Evolutionary conservation across 768 basidiomycete species (phyloP).

Genomic region (Daedaleopsis nitida): DNA sequence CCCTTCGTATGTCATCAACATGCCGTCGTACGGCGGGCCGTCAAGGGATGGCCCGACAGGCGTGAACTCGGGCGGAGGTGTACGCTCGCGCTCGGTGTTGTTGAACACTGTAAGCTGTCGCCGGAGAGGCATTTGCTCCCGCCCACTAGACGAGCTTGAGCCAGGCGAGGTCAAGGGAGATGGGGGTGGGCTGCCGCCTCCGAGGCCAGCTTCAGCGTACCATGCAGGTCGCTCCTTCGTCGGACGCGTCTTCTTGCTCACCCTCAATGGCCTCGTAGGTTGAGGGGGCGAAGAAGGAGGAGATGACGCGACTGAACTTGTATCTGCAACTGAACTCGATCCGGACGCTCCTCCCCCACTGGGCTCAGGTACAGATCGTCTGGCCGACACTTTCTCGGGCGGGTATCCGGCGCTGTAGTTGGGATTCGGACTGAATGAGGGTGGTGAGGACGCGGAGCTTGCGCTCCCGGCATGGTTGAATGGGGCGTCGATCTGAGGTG

Average conservation of each 20-base stretch:
- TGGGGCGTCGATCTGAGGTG: neutral
- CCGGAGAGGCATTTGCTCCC: neutral
- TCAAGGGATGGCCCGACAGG: conserved; percentile 38
- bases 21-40: conserved; percentile 39
- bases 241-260: conserved; percentile 34
- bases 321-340: neutral
- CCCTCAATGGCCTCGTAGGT: conserved; percentile 33
- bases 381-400: neutral
- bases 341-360: neutral
- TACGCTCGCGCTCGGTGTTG: conserved; percentile 9
- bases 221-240: conserved; percentile 31
- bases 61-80: conserved; percentile 44
- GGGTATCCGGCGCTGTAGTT: neutral
- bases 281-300: neutral
- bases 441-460: neutral
- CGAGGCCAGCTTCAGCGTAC: conserved; percentile 33
- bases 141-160: neutral
- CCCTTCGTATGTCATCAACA: conserved; percentile 26
- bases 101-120: conserved; percentile 9
- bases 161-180: neutral
- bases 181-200: conserved; percentile 5
- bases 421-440: neutral
- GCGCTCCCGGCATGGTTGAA: neutral
- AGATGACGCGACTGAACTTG: neutral
- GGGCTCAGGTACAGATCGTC: neutral